phyloP scores from a whole-genome alignment of 805 yeast genomes.

The Yarrowia divulgata region DNA sequence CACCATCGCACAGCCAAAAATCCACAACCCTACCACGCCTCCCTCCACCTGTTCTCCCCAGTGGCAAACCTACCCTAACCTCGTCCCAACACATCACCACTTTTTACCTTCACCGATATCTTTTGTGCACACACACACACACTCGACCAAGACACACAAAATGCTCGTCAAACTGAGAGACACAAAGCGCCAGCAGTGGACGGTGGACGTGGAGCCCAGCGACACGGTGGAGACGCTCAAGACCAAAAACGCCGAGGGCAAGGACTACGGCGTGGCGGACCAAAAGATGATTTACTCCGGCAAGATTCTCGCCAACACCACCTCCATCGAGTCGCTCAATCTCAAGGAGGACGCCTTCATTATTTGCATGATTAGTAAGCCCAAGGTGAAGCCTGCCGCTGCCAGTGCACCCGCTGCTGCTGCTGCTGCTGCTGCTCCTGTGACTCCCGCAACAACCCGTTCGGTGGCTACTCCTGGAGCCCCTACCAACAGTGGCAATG shows the following conservation, averaged over 20 bases:
- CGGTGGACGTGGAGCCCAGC: conserved; percentile 73
- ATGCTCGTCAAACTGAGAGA: conserved; percentile 89
- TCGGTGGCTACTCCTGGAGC: conserved; percentile 41
- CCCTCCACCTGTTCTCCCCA: neutral
- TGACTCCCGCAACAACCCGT: conserved; percentile 47
- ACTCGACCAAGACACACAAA: conserved; percentile 16
- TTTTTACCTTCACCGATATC: neutral
- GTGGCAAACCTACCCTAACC: neutral
- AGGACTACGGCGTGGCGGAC: conserved; percentile 72
- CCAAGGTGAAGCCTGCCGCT: conserved; percentile 45
- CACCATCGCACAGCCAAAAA: no score
- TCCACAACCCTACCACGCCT: no score
- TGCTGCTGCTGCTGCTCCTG: conserved; percentile 45
- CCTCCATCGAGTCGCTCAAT: conserved; percentile 72
- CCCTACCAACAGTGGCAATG: conserved; percentile 18
- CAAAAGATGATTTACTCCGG: conserved; percentile 92
- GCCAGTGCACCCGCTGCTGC: no score
- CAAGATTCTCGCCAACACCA: conserved; percentile 85
- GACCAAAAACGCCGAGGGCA: conserved; percentile 70
- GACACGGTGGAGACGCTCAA: conserved; percentile 75
- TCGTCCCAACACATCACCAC: neutral
- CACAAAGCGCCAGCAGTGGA: conserved; percentile 87
- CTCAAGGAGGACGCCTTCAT: conserved; percentile 86
- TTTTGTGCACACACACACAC: neutral
- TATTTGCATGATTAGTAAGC: conserved; percentile 85